Conservation (phyloP, 345 rosid genomes). For the Murraya koenigii region DNA sequence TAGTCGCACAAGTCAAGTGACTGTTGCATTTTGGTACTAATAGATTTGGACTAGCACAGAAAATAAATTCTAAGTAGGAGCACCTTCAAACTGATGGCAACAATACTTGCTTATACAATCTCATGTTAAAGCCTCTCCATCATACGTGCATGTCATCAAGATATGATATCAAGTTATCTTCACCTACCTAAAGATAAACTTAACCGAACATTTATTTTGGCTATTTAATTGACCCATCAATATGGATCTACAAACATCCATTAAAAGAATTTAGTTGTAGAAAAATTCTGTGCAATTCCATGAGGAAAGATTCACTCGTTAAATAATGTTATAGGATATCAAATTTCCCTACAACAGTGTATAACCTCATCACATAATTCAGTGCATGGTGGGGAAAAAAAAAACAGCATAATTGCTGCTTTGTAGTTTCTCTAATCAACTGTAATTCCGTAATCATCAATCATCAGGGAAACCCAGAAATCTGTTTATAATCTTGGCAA, state of each 20-base stretch:
- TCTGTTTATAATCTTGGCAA: conserved; percentile 56
- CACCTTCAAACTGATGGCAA: conserved; percentile 10
- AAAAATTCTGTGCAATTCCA: background rate
- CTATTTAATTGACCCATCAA: background rate
- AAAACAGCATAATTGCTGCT: background rate
- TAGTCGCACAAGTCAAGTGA: conserved; percentile 26
- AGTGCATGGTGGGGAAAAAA: background rate
- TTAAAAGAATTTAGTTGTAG: background rate
- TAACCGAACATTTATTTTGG: background rate
- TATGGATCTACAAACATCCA: background rate
- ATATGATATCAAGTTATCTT: conserved; percentile 9
- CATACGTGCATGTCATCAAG: conserved; percentile 1
- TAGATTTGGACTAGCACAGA: too few relatives aligned
- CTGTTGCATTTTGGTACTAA: background rate
- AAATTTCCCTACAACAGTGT: background rate
- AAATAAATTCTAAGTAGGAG: conserved; percentile 17
- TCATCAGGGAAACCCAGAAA: conserved; percentile 80
- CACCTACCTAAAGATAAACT: background rate
- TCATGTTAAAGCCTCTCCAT: conserved; percentile 3
- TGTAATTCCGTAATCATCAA: conserved; percentile 20
- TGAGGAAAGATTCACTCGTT: too few relatives aligned
- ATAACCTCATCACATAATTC: background rate
- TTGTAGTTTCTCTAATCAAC: too few relatives aligned
- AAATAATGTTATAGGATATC: background rate
- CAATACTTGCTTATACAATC: background rate